phyloP scores from a whole-genome alignment of 2,329 filamentous ascomycete species.

The Hyphodiscus sp. region DNA sequence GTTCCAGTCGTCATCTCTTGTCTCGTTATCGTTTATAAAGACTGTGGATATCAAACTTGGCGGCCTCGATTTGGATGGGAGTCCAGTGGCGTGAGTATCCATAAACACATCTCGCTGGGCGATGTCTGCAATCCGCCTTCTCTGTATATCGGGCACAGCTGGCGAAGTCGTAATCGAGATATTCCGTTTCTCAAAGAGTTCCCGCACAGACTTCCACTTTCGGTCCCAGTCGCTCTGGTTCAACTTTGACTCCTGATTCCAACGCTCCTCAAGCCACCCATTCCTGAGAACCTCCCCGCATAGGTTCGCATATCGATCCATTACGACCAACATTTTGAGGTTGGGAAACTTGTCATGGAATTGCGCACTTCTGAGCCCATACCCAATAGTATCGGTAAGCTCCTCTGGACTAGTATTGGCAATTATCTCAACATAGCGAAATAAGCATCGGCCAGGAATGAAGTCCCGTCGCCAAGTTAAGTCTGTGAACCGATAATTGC shows the following conservation, averaged over 20 bases:
- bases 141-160: too few species aligned
- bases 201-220: neutral
- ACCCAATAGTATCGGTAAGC: neutral
- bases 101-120: too few species aligned
- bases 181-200: neutral
- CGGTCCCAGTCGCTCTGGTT: neutral
- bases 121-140: too few species aligned
- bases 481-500: too few species aligned
- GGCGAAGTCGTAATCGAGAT: neutral
- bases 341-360: constrained; percentile 1
- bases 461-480: too few species aligned
- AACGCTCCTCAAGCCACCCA: neutral
- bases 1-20: too few species aligned
- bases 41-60: too few species aligned
- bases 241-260: neutral
- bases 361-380: neutral
- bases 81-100: too few species aligned
- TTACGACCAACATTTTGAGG: neutral
- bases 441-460: neutral
- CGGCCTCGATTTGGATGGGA: too few species aligned
- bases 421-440: constrained; percentile 2
- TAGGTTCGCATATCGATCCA: neutral
- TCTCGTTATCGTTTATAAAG: too few species aligned
- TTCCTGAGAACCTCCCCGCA: neutral
- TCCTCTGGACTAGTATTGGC: neutral